These are phyloP conservation scores for Lippia alba DNA, from an alignment of 305 asterid species.

Conservation along the genomic window DNA sequence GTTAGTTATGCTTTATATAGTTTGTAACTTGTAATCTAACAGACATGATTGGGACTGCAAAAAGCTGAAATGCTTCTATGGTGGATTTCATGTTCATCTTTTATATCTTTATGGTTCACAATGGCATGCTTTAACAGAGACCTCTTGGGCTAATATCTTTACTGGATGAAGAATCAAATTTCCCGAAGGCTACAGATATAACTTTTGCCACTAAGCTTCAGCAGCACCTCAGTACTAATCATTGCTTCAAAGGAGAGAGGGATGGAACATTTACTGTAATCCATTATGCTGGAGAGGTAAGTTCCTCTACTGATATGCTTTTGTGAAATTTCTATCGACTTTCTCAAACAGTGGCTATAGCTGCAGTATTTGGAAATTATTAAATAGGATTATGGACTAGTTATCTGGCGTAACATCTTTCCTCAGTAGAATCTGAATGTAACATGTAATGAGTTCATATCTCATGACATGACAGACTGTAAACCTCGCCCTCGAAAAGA, in stretches of 20 bases:
- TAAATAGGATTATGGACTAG: constrained; percentile 6
- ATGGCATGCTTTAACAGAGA: constrained; percentile 61
- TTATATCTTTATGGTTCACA: constrained; percentile 29
- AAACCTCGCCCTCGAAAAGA: not conserved
- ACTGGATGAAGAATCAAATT: constrained; percentile 89
- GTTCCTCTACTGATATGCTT: constrained; percentile 36
- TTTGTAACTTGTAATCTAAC: not conserved
- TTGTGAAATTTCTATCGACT: constrained; percentile 31
- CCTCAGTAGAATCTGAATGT: not conserved
- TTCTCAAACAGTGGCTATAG: constrained; percentile 25
- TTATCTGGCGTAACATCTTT: constrained; percentile 1
- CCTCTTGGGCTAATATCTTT: constrained; percentile 87
- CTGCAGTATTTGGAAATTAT: constrained; percentile 6
- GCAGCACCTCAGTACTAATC: constrained; percentile 72
- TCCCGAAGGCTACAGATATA: constrained; percentile 75
- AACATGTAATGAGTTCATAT: not conserved
- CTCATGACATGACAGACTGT: not conserved
- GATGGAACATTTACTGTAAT: constrained; percentile 64
- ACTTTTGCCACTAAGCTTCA: constrained; percentile 77
- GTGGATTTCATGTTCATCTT: constrained; percentile 26
- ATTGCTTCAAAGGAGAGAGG: constrained; percentile 74
- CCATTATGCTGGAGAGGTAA: constrained; percentile 94
- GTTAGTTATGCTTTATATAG: constrained; percentile 11
- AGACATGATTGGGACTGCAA: constrained; percentile 20
- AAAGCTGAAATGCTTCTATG: constrained; percentile 4